Evolutionary conservation across 2,329 filamentous ascomycete species (phyloP), one percentile per base, ranked within the genome.

Genomic region (Phyllosticta citribraziliensis): DNA sequence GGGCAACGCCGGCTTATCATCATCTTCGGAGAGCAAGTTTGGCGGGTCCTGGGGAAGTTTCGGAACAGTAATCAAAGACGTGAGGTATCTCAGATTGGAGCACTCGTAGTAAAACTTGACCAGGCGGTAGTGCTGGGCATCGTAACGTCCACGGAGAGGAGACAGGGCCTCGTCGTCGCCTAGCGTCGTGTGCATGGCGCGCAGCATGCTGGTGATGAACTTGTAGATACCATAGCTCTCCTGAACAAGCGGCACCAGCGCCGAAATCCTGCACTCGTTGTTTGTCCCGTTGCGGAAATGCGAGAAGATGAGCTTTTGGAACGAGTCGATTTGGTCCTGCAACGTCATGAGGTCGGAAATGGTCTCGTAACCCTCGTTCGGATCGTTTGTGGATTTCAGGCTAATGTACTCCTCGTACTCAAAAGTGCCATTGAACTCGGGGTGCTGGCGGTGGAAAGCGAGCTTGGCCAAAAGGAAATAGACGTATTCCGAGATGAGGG

Each of bases 221-320:
- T 97, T 97, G 81, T 99, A 99, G 67, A 99, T 97, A 55, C 94
- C 94, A 75, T 97, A 99, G 73, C 91, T 97, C 79, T 99, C 94
- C 73, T 96, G 91, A 2, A 99, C 94, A 52, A 99, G 79, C 2
- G 92, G 91, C 22, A 97, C 92, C 58, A 99, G 78, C 1, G 94
- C 90, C 14, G 93, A 95, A 69, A 99, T 99, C 64, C 93, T 84
- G 74, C 93, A 97, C 74, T 99, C 94, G 70, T 97, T 99, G 77
- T 96, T 96, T 55, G 88, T 87, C 25, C 92, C 89, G 66, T 87
- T 85, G 63, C 92, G 87, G 77, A 99, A 97, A 75, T 97, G 91
- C 4, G 94, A 94, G 76, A 97, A 99, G 70, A 97, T 94, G 66
- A 99, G 82, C 78, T 97, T 99, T 75, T 99, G 94, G 77, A 99